A percentile compares a stretch with the other conserved stretches of the same genome.
Conservation (phyloP, 2,329 filamentous ascomycete species). For the Bipolaris victoriae region DNA sequence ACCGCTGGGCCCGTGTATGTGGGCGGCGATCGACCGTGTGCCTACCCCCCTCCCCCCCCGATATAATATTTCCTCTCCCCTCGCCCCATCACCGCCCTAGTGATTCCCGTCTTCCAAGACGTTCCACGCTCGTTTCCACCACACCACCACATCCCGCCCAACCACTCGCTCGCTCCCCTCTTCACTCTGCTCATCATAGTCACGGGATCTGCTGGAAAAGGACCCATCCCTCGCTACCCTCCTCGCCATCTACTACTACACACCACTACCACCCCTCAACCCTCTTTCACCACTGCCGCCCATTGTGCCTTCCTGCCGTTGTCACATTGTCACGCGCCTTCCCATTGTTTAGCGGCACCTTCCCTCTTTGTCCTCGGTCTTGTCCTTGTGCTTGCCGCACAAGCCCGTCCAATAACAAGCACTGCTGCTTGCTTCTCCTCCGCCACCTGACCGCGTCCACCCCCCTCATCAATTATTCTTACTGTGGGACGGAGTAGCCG, state of each 20-base stretch:
- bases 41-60: constrained; percentile 24
- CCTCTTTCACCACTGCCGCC: not conserved
- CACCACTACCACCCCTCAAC: not conserved
- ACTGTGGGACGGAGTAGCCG: constrained; percentile 22
- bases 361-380: constrained; percentile 18
- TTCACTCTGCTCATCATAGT: constrained; percentile 2
- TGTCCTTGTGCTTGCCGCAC: constrained; percentile 25
- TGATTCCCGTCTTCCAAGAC: constrained; percentile 36
- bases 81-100: constrained; percentile 17
- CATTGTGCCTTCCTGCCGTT: not conserved
- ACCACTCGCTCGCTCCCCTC: constrained; percentile 24
- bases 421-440: constrained; percentile 22
- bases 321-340: constrained; percentile 3
- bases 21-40: constrained; percentile 26
- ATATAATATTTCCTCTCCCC: constrained; percentile 34
- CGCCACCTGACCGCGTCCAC: constrained; percentile 3
- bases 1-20: constrained; percentile 26
- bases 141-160: constrained; percentile 22
- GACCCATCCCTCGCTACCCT: constrained; percentile 7
- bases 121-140: constrained; percentile 44
- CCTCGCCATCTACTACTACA: not conserved
- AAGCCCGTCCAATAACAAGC: constrained; percentile 13
- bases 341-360: constrained; percentile 15
- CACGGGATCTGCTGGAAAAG: constrained; percentile 23
- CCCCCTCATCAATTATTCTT: constrained; percentile 28